Conservation (phyloP, 257 asterid species). For the Euphrasia confusa region DNA sequence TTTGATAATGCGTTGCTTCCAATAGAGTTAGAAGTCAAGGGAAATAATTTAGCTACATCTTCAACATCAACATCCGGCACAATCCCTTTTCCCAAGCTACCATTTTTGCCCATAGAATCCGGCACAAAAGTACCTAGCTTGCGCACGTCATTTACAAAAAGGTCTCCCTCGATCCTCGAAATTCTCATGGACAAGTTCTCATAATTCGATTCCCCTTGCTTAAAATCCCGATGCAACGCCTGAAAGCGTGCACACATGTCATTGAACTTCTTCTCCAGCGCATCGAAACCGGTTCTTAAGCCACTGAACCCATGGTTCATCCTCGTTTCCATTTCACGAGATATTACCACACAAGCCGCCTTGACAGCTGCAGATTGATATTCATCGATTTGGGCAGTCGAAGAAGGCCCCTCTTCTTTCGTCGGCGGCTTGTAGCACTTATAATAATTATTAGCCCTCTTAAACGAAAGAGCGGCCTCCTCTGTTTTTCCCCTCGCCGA, state of each 20-base stretch:
- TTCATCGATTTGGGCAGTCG: too few relatives aligned
- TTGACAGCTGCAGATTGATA: too few relatives aligned
- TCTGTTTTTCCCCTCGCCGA: too few relatives aligned
- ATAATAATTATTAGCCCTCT: too few relatives aligned
- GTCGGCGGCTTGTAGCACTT: too few relatives aligned
- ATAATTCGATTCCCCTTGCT: not conserved
- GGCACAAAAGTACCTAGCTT: too few relatives aligned
- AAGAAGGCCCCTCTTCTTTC: too few relatives aligned
- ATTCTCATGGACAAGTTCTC: not conserved
- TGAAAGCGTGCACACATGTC: not conserved
- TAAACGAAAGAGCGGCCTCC: too few relatives aligned
- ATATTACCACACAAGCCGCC: not conserved
- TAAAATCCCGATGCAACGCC: not conserved
- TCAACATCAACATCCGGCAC: too few relatives aligned
- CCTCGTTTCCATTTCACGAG: not conserved
- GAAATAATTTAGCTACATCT: too few relatives aligned
- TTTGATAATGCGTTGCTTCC: not conserved
- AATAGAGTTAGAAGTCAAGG: too few relatives aligned
- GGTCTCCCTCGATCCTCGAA: not conserved
- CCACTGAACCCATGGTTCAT: not conserved
- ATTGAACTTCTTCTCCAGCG: not conserved
- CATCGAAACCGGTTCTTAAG: not conserved
- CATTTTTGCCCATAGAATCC: not conserved
- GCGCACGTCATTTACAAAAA: not conserved
- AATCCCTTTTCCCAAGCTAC: not conserved